phyloP scores from a whole-genome alignment of 352 stramenopile genomes.

The Phytophthora pseudosyringae region DNA sequence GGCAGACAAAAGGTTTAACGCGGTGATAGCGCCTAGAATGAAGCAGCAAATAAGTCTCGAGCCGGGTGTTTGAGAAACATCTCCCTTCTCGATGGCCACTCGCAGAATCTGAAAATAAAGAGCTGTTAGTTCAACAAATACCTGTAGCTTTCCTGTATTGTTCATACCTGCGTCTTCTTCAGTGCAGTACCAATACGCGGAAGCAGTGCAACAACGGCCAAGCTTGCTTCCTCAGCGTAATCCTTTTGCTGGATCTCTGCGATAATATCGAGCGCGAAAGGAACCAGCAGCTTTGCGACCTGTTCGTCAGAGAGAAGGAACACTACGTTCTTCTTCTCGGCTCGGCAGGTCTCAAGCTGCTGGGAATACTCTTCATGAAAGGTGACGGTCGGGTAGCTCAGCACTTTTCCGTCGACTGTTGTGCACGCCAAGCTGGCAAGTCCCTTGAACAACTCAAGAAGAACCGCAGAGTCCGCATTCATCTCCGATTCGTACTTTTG shows the following conservation, averaged over 20 bases:
- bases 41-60: slow-evolving; percentile 84
- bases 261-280: slow-evolving; percentile 76
- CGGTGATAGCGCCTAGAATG: slow-evolving; percentile 73
- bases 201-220: slow-evolving; percentile 61
- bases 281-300: slow-evolving; percentile 73
- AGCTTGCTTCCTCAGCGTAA: slow-evolving; percentile 67
- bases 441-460: slow-evolving; percentile 68
- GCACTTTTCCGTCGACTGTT: slow-evolving; percentile 76
- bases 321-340: slow-evolving; percentile 64
- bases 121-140: slow-evolving; percentile 4
- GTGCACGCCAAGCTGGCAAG: slow-evolving; percentile 60
- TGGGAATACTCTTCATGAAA: slow-evolving; percentile 74
- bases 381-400: slow-evolving; percentile 56
- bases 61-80: slow-evolving; percentile 78
- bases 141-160: not conserved
- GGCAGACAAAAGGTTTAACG: slow-evolving; percentile 64
- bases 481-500: slow-evolving; percentile 71
- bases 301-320: slow-evolving; percentile 83
- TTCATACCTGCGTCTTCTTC: slow-evolving; percentile 77
- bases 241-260: slow-evolving; percentile 83
- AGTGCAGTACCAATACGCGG: slow-evolving; percentile 59
- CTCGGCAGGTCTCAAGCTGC: slow-evolving; percentile 48
- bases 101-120: slow-evolving; percentile 68
- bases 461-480: slow-evolving; percentile 47
- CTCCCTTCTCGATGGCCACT: slow-evolving; percentile 84